These are phyloP conservation scores for Rhododendron ovatum DNA, from an alignment of 148 eudicot genomes.

Conservation along the genomic window DNA sequence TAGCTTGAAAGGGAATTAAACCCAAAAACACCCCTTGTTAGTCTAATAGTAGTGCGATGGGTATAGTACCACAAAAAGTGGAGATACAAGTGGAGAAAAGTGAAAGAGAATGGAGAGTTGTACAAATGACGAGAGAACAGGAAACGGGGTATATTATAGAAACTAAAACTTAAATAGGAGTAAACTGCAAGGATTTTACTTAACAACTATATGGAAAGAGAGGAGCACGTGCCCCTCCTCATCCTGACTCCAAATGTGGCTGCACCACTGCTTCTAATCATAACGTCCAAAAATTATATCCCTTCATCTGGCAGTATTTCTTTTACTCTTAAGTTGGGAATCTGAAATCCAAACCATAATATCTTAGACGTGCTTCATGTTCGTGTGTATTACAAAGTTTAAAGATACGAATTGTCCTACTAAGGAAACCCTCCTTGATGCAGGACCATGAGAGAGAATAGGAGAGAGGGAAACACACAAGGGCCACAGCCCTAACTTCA, in stretches of 20 bases:
- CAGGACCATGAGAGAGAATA: too few relatives aligned
- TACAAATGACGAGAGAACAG: not conserved
- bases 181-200: not conserved
- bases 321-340: not conserved
- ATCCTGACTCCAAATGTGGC: not conserved
- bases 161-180: not conserved
- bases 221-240: not conserved
- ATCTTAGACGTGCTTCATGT: not conserved
- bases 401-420: not conserved
- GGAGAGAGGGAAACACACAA: too few relatives aligned
- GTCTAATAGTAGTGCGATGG: not conserved
- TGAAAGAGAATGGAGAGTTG: not conserved
- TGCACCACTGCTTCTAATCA: not conserved
- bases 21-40: not conserved
- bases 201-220: not conserved
- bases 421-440: not conserved
- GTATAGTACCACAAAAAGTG: not conserved
- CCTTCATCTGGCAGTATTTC: not conserved
- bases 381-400: not conserved
- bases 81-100: not conserved
- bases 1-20: not conserved
- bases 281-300: not conserved
- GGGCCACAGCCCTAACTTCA: too few relatives aligned
- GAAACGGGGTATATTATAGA: not conserved
- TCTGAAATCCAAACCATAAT: not conserved